Percentiles rank a stretch among this genome's conserved stretches.
Conservation (phyloP, 495 filamentous ascomycete species). For the Lasiosphaeria ovina region DNA sequence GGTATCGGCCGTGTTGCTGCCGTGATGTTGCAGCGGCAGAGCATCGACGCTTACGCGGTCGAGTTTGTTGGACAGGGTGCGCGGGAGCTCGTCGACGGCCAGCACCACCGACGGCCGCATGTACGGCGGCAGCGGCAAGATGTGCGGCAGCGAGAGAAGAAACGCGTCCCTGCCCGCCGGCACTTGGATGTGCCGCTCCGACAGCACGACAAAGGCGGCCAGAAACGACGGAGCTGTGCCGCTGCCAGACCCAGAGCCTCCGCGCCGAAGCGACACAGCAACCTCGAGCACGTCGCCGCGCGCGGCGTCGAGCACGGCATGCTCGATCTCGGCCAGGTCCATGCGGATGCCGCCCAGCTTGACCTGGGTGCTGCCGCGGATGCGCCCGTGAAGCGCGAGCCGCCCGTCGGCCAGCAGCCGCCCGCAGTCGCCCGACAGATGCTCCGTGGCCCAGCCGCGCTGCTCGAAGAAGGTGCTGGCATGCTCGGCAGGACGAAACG, state of each 20-base stretch:
- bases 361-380: conserved; percentile 42
- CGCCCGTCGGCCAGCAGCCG: conserved; percentile 34
- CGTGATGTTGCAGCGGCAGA: not conserved
- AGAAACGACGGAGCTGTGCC: too few species aligned
- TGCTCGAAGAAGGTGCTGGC: conserved; percentile 15
- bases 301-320: conserved; percentile 23
- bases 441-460: conserved; percentile 21
- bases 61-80: conserved; percentile 14
- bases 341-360: conserved; percentile 46
- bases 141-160: not conserved
- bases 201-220: conserved; percentile 20
- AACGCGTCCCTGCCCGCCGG: too few species aligned
- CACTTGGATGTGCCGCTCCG: not conserved
- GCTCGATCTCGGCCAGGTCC: conserved; percentile 44
- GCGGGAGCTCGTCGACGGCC: conserved; percentile 14
- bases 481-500: not conserved
- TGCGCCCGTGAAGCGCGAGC: conserved; percentile 35
- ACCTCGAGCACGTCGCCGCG: conserved; percentile 9
- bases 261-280: conserved; percentile 3
- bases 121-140: conserved; percentile 16
- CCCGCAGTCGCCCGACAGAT: conserved; percentile 45
- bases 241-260: not conserved
- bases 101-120: conserved; percentile 29
- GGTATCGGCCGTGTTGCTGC: not conserved
- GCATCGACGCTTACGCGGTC: conserved; percentile 1